phyloP scores from a whole-genome alignment of 2,329 filamentous ascomycete species.

The Fusarium multiceps region DNA sequence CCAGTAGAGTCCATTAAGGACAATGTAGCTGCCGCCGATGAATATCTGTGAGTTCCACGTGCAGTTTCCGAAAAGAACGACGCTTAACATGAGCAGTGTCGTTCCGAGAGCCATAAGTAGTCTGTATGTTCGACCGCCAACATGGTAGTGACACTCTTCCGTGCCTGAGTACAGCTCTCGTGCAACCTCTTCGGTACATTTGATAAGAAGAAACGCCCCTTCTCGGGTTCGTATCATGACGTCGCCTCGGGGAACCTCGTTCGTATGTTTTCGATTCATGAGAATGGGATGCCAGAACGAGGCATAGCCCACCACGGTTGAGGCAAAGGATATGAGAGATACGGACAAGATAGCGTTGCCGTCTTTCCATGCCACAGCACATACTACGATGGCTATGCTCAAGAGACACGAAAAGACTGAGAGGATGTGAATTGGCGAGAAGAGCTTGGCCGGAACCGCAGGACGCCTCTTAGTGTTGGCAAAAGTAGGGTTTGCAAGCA shows the following conservation, averaged over 20 bases:
- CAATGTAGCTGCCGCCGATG: constrained; percentile 67
- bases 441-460: constrained; percentile 60
- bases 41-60: constrained; percentile 70
- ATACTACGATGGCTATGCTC: constrained; percentile 60
- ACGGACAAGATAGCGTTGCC: constrained; percentile 57
- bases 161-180: constrained; percentile 72
- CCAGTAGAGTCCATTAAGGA: constrained; percentile 71
- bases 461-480: constrained; percentile 53
- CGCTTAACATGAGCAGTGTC: constrained; percentile 69
- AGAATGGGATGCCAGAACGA: constrained; percentile 68
- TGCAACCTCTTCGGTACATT: constrained; percentile 68
- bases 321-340: constrained; percentile 62
- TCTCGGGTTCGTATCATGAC: constrained; percentile 71
- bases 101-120: constrained; percentile 68
- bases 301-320: constrained; percentile 66
- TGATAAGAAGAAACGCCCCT: constrained; percentile 68
- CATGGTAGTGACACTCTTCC: constrained; percentile 68
- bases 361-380: constrained; percentile 54
- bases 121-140: constrained; percentile 60
- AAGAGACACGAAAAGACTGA: constrained; percentile 62
- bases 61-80: constrained; percentile 71
- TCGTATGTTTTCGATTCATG: constrained; percentile 61
- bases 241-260: constrained; percentile 65
- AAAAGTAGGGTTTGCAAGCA: constrained; percentile 57
- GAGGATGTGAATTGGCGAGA: constrained; percentile 66